Base-by-base conservation (phyloP, 495 filamentous ascomycete species). In the Aspergillus hancockii region DNA sequence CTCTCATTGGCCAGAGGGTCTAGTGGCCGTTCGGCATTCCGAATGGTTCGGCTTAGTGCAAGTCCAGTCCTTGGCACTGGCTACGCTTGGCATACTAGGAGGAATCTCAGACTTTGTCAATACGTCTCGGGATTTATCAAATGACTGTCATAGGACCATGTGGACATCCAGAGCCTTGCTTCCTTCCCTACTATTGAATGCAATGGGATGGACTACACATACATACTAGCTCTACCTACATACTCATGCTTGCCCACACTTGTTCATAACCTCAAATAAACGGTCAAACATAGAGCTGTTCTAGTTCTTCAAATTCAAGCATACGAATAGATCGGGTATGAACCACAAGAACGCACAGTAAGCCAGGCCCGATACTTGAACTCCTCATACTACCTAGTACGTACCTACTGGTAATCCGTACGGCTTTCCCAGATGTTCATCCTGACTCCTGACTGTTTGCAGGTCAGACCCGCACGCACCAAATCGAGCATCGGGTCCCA, bases 1-100 rank as follows among this genome's bases (percentile, higher is more conserved):
- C 54, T 46, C 54, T 60, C 57, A 73, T 73, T 71, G 68, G 68
- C 53, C 54, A 58, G 47, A 58, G 57, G 18, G 0, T 23, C 2
- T 54, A 43, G 57, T 5, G 18, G 43, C 49, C 49, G 28, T 54
- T 68, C 64, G 63, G 66, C 62, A 67, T 68, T 60, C 65, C 67
- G 63, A 61, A 36, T 34, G 34, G 25, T 28, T 28, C 25, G 25
- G 25, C 25, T 28, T 28, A 28, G 25, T 28, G 41, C 34, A 36
- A 10, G 4, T 10, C 30, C 32, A 49, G 32, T 53, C 58, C 58
- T 63, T 65, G 55, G 64, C 55, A 52, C 32, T 52, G 51, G 34
- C 52, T 16, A 3, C 13, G 14, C 28, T 34, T 30, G 28, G 19
- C 30, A n/a, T 25, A 32, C 3, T 7, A 8, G 22, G 47, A 49